Evolutionary conservation across 371 early-diverging fungal species (phyloP), one percentile per base, ranked within the genome.

Genomic region (Mortierella polycephala): DNA sequence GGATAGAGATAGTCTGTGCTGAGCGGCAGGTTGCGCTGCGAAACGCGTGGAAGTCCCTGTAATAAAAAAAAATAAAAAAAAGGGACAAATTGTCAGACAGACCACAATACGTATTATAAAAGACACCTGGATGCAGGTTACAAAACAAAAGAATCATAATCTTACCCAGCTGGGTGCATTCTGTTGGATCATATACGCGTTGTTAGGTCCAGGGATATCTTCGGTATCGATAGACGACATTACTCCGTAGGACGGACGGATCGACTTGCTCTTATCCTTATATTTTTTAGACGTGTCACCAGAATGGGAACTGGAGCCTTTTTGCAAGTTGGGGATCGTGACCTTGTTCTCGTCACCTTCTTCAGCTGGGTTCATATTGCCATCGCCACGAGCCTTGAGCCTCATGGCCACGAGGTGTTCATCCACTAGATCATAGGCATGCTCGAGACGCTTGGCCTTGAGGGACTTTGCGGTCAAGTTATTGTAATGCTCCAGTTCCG

Each of bases 1-100:
- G 81, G 82, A 63, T 85, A 85, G 41, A 40, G 51, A 69, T 85
- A 85, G 53, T 69, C 69, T 7, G 69, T 16, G 1, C 20, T 14
- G 21, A 79, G 60, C 0, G 71, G 75, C 63, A 75, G 67, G 1
- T 69, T 42, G 42, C 83, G 85, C 49, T 89, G 87, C 6, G 82
- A 84, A n/a, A 91, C 85, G 49, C 91, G 77, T 12, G 88, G 81
- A 7, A 90, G 42, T 9, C 90, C 89, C 90, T 90, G 85, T 5
- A 41, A 20, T 7, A 8, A 16, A 45, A 16, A 52, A 14, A 46
- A 53, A 67, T 53, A 45, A 39, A 49, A n/a, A 51, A 58, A 41
- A 52, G 42, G 51, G 21, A 54, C 50, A 30, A 23, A 42, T 44
- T 18, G 37, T 52, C 20, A 40, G 42, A 45, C 20, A 40, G 42